phyloP scores from a whole-genome alignment of 371 early-diverging fungal genomes.

The Conidiobolus incongruus region DNA sequence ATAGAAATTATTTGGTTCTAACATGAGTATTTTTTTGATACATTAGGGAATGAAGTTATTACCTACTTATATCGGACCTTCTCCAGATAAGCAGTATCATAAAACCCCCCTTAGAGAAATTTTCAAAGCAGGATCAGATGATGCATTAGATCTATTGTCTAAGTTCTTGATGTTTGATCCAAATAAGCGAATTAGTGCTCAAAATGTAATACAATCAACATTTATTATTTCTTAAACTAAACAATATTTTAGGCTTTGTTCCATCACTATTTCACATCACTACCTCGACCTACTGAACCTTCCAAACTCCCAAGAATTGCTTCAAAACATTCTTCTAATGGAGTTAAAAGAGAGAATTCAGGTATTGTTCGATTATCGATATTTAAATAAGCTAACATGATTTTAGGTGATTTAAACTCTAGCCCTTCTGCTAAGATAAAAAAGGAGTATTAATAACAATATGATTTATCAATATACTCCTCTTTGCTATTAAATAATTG shows the following conservation, averaged over 20 bases:
- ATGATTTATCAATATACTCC: too few species aligned
- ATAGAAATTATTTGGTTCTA: too few species aligned
- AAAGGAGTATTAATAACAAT: too few species aligned
- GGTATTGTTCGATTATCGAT: too few species aligned
- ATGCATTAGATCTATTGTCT: constrained; percentile 81
- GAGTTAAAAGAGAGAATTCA: too few species aligned
- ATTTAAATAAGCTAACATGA: too few species aligned
- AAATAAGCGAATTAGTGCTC: constrained; percentile 58
- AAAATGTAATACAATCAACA: constrained; percentile 31
- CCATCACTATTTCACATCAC: constrained; percentile 77
- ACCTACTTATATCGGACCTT: constrained; percentile 51
- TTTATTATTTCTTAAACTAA: background rate
- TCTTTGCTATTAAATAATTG: too few species aligned
- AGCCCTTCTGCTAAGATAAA: too few species aligned
- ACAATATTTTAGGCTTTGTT: constrained; percentile 30
- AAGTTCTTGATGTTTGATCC: constrained; percentile 89
- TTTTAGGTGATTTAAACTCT: too few species aligned
- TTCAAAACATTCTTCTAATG: too few species aligned
- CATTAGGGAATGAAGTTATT: constrained; percentile 40
- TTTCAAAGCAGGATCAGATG: constrained; percentile 83
- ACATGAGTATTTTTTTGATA: background rate
- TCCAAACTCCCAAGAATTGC: constrained; percentile 47
- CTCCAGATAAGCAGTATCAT: constrained; percentile 22
- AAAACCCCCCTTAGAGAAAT: constrained; percentile 49
- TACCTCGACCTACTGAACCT: constrained; percentile 69